Base-by-base conservation (phyloP, 805 yeast species). In the Jamesozyma piceae region DNA sequence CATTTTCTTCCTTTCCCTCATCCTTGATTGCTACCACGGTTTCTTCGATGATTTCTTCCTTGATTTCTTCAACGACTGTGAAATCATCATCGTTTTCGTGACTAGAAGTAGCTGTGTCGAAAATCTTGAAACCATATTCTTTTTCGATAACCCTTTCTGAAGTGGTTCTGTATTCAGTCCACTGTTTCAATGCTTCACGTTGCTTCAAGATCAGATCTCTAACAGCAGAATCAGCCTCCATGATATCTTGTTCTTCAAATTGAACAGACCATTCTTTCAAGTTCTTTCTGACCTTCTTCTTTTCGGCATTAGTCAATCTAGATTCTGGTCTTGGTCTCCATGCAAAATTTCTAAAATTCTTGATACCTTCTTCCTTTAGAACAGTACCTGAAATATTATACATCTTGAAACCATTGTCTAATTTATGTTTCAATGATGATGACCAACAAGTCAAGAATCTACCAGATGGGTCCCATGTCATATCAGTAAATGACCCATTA, bases 291-390 rank as follows among this genome's bases (percentile, higher is more conserved):
- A 92, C 87, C 74, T 81, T 82, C 82, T 87, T 86, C 71, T 78
- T 78, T 64, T 86, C 94, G 51, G 78, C 82, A 55, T 80, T 78
- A 47, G 80, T 71, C 60, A 92, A 76, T 50, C 80, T 65, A 2
- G 88, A 73, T 17, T 75, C 77, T 40, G 98, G 98, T 69, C 98
- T 81, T 57, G 97, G 97, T 73, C 99, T 84, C 99, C 99, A 92
- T 48, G 77, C 71, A 57, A 90, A 85, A 48, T 84, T 89, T 67
- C 80, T 84, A 76, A 92, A 87, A 43, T 80, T 83, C 55, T 85
- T 92, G 47, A 85, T 64, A 20, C 74, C 64, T 58, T 89, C 95
- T 54, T 84, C 92, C 53, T 80, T 78, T 47, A 86, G 64, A 50
- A 79, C 52, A 51, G 71, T 73, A 57, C 98, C 99, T 39, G 83